phyloP scores from a whole-genome alignment of 2,329 filamentous ascomycete genomes.

The Venturia carpophila region DNA sequence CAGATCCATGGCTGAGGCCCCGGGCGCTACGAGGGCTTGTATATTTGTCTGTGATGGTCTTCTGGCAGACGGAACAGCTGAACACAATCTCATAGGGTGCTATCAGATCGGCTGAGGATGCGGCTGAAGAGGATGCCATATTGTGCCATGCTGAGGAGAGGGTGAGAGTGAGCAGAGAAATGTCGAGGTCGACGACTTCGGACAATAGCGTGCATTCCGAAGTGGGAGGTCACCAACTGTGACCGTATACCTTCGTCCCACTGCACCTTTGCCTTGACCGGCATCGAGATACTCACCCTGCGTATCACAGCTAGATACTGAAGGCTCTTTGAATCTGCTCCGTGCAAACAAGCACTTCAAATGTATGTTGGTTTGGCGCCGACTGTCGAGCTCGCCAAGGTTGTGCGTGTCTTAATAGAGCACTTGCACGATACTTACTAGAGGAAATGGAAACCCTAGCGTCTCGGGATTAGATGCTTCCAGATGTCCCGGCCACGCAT shows the following conservation, averaged over 20 bases:
- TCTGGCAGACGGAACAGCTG: slow-evolving; percentile 42
- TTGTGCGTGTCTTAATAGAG: no score
- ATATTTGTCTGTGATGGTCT: slow-evolving; percentile 40
- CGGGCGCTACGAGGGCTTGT: slow-evolving; percentile 30
- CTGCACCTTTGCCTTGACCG: neutral
- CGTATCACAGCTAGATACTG: no score
- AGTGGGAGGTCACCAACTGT: neutral
- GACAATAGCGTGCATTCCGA: neutral
- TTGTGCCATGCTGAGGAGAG: neutral
- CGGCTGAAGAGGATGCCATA: neutral
- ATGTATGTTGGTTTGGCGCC: no score
- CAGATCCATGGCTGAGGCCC: slow-evolving; percentile 28
- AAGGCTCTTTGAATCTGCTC: no score
- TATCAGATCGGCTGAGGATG: slow-evolving; percentile 13
- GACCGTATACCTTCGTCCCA: neutral
- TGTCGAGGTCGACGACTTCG: neutral
- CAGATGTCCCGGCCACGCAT: no score
- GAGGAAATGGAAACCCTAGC: no score
- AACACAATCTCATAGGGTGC: slow-evolving; percentile 39
- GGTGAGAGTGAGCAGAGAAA: neutral
- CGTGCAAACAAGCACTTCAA: no score
- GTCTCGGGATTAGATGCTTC: no score
- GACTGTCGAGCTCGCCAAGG: no score
- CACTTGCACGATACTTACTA: no score
- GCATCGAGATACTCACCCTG: neutral